Evolutionary conservation across 73 alveolate species (phyloP), one percentile per base, ranked within the genome.

Genomic region (Breviolum minutum): DNA sequence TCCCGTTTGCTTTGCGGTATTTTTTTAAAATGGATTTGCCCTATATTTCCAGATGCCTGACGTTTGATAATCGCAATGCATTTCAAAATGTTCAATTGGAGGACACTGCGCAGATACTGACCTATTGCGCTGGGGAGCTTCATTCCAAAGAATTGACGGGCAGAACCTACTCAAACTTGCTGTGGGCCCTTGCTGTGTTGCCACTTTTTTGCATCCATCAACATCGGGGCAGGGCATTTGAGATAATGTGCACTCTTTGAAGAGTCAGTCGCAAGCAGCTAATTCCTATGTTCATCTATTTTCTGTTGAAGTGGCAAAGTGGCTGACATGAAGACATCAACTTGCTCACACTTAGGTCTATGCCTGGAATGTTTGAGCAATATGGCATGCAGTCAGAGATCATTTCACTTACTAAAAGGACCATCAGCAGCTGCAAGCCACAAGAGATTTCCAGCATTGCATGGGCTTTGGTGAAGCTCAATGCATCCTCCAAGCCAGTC

Each of bases 381-480:
- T 12, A 80, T 29, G 17, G 16, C 12, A 6, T 80, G 29, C 88
- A 16, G 29, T 63, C 30, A 48, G 17, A 80, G 88, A 29, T 48
- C 54, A 40, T 40, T 26, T 19, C 10, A 66, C 29, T 63, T n/a
- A 60, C 68, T 79, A 24, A 60, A 17, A 9, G 63, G 64, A 8
- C 29, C 64, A 29, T 40, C 40, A 16, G 9, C 2, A 20, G 11
- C 61, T 61, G 92, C 92, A 83, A 13, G 22, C 76, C 92, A 19
- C 77, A 86, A 27, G 94, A 86, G 80, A 14, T 86, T 29, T 61
- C 98, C 26, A 92, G 68, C 29, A 60, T n/a, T 61, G 90, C 98
- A 2, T 92, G 98, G 98, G 98, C 98, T 7, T 29, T 61, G 40
- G 90, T 61, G 69, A 74, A 61, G 98, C 98, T 92, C 22, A 63